phyloP scores from a whole-genome alignment of 768 basidiomycete species.

The Boletus tomentosulus region DNA sequence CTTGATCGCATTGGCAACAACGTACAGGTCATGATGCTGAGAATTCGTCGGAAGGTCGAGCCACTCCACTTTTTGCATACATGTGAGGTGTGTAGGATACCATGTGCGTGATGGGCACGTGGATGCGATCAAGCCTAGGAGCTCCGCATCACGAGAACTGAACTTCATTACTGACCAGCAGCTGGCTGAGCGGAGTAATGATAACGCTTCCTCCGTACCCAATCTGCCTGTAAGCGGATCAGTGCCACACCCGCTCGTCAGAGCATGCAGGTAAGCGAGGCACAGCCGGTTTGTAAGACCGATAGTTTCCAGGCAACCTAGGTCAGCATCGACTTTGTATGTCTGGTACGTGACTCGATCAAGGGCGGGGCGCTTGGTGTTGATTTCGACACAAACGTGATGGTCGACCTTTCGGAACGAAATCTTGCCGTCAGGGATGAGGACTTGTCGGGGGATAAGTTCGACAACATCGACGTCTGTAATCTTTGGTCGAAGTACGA shows the following conservation, averaged over 20 bases:
- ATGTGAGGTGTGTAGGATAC: conserved; percentile 34
- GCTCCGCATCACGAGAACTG: conserved; percentile 17
- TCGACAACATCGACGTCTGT: background rate
- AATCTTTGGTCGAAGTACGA: conserved; percentile 35
- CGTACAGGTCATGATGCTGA: conserved; percentile 30
- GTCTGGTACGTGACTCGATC: conserved; percentile 16
- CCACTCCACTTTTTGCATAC: conserved; percentile 40
- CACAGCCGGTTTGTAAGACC: conserved; percentile 30
- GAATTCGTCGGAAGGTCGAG: conserved; percentile 12
- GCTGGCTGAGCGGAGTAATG: conserved; percentile 35
- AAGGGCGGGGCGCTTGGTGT: background rate
- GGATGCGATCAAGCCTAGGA: conserved; percentile 31
- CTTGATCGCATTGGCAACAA: conserved; percentile 25
- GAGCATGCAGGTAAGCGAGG: conserved; percentile 42
- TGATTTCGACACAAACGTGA: conserved; percentile 9
- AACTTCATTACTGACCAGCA: conserved; percentile 38
- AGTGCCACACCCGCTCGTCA: conserved; percentile 35
- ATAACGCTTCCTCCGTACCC: conserved; percentile 26
- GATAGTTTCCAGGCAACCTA: conserved; percentile 21
- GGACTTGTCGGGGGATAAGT: conserved; percentile 15
- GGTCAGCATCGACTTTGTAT: conserved; percentile 26
- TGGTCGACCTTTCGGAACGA: conserved; percentile 28
- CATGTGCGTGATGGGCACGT: conserved; percentile 35
- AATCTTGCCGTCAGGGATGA: conserved; percentile 37
- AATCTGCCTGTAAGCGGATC: conserved; percentile 38